These are phyloP conservation scores for Pleochaeta shiraiana DNA, from an alignment of 2,329 filamentous ascomycete genomes.

Conservation along the genomic window DNA sequence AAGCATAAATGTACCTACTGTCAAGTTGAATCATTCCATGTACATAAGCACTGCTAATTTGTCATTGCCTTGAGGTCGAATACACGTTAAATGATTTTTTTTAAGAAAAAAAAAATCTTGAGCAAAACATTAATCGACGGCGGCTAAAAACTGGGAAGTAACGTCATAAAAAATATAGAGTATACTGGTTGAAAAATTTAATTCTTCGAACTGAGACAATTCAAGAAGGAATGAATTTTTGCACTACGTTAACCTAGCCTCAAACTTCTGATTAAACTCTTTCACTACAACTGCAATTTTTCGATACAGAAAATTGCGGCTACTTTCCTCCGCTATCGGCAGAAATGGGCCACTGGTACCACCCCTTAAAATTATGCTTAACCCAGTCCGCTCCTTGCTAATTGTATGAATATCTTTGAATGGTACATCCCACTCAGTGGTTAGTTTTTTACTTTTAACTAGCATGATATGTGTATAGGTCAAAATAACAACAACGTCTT, in stretches of 20 bases:
- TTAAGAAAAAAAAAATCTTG: no score
- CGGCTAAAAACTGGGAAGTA: no score
- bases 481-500: slow-evolving; percentile 78
- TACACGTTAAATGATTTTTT: no score
- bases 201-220: no score
- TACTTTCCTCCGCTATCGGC: slow-evolving; percentile 73
- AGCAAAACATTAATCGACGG: no score
- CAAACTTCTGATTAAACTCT: slow-evolving; percentile 40
- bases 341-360: slow-evolving; percentile 90
- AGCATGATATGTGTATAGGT: slow-evolving; percentile 78
- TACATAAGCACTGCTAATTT: no score
- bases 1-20: no score
- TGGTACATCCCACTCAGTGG: slow-evolving; percentile 88
- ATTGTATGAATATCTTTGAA: slow-evolving; percentile 95
- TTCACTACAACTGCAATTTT: slow-evolving; percentile 44
- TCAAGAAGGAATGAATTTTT: no score
- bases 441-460: slow-evolving; percentile 65
- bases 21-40: no score
- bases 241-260: slow-evolving; percentile 15
- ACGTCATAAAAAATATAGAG: no score
- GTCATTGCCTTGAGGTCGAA: no score
- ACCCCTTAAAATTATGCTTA: slow-evolving; percentile 72
- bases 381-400: slow-evolving; percentile 83
- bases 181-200: no score
- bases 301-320: slow-evolving; percentile 37